Base-by-base conservation (phyloP, 306 rosid species). In the Cicer bijugum region DNA sequence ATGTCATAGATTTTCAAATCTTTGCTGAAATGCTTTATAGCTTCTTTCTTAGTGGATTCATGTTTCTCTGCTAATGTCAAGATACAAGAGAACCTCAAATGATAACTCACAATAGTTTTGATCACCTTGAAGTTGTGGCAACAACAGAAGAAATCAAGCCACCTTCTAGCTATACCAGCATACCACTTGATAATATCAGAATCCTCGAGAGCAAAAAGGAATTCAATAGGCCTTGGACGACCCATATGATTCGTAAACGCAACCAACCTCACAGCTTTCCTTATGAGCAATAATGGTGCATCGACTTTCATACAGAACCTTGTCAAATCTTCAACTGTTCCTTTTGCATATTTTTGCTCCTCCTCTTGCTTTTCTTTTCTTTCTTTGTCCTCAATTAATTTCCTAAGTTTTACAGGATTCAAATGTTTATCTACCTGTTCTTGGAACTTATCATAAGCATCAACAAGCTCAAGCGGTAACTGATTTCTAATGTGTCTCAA, bases 221-320 rank as follows among this genome's bases (percentile, higher is more conserved):
- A 87, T 48, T 85, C 82, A 10, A 93, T 84, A 0, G 97, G 96
- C 84, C 85, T 83, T 6, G 97, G 98, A 63, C 93, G 92, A 28
- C 98, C 96, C 97, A 93, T 87, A 20, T 83, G 86, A 71, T 93
- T 91, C 42, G 97, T 93, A 84, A 93, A 93, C 12, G 97, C 96
- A 69, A 79, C 81, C 84, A 90, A 75, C 83, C 71, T 91, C 63
- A 93, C 93, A 16, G 89, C 89, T 85, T 88, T 85, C 82, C 91
- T 86, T 23, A 93, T 67, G 59, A 81, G 83, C 75, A 84, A 73
- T 67, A 89, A 79, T 9, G 98, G 98, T 33, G 97, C 97, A 58
- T 89, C 97, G 37, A 87, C 93, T 84, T 93, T 91, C 72, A 88
- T 74, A 82, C 93, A 86, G 37, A 93, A 79, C 88, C 82, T 86